Evolutionary conservation across 2,329 filamentous ascomycete genomes (phyloP), one percentile per base, ranked within the genome.

Genomic region (Arthrobotrys musiformis): DNA sequence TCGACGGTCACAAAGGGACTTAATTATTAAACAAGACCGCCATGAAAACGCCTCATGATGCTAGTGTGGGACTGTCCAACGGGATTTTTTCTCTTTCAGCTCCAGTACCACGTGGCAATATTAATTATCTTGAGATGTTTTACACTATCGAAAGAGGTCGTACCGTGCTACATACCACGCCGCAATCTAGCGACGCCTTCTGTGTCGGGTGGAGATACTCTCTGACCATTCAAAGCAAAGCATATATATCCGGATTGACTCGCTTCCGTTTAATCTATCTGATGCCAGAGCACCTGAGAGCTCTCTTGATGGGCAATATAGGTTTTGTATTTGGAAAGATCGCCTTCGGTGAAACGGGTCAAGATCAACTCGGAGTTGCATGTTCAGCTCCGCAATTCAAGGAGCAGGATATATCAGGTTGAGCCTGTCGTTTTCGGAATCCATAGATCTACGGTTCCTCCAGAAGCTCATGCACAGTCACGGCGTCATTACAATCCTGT

Each of bases 61-160:
- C 37, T 24, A 19, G n/a, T 62, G 70, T 74, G 70, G 70, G 40
- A 64, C 58, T 56, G 30, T 17, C 46, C 7, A 26, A 73, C 69
- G 50, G 61, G 62, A 52, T 19, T 30, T 64, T 64, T 37, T 35
- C 19, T 60, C 46, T n/a, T 35, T 35, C 56, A 68, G 54, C 50
- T 67, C 46, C 62, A 68, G 48, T 60, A 69, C 70, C 70, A 75
- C 70, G 70, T 75, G 70, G 70, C 70, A 67, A 63, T 62, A 69
- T 44, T 68, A 48, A 11, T 48, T 48, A 60, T 66, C 40, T 56
- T 13, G 17, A 30, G 26, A 28, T n/a, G 15, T 22, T 26, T 35
- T 33, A 33, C 28, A 54, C 30, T 70, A 62, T 63, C n/a, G 50
- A 48, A 67, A 19, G 7, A 48, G 40, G 13, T 68, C 24, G 48